A percentile compares a stretch with the other conserved stretches of the same genome.
Evolutionary conservation across 2,329 filamentous ascomycete species (phyloP).

Genomic region (Colletotrichum neosansevieriae): DNA sequence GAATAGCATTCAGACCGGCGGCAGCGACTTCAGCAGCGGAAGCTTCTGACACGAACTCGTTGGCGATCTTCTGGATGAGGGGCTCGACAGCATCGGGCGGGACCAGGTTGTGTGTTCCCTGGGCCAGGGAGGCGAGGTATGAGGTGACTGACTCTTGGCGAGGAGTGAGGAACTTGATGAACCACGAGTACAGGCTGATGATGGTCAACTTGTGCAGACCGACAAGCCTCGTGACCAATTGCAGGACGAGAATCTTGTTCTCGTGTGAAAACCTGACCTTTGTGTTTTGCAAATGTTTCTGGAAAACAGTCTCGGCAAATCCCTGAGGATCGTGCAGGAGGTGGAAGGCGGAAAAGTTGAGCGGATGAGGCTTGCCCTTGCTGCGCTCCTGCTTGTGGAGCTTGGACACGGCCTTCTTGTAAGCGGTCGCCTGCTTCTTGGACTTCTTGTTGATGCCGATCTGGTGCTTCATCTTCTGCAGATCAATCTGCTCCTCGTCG

Average conservation of each 20-base stretch:
- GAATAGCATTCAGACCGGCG: constrained; percentile 92
- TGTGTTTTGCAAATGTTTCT: constrained; percentile 88
- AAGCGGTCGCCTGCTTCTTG: constrained; percentile 83
- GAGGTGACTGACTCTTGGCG: constrained; percentile 91
- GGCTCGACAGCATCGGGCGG: constrained; percentile 94
- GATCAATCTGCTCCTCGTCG: constrained; percentile 82
- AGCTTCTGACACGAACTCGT: constrained; percentile 97
- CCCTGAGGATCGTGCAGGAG: constrained; percentile 94
- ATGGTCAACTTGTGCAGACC: constrained; percentile 93
- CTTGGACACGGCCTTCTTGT: constrained; percentile 85
- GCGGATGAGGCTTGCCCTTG: constrained; percentile 85
- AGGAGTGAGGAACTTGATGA: constrained; percentile 91
- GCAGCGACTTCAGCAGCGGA: constrained; percentile 90
- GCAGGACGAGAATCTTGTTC: constrained; percentile 88
- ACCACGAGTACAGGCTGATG: constrained; percentile 94
- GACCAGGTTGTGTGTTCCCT: constrained; percentile 90
- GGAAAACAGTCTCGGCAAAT: constrained; percentile 90
- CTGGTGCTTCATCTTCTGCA: constrained; percentile 86
- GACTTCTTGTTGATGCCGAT: constrained; percentile 96
- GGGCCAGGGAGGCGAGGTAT: constrained; percentile 91
- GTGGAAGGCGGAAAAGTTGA: constrained; percentile 97
- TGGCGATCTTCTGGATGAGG: constrained; percentile 93
- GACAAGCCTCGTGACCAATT: constrained; percentile 90
- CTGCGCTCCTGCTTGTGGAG: constrained; percentile 87
- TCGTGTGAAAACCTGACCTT: constrained; percentile 89